Conservation (phyloP, 768 basidiomycete species). For the Pulveroboletus sp. region DNA sequence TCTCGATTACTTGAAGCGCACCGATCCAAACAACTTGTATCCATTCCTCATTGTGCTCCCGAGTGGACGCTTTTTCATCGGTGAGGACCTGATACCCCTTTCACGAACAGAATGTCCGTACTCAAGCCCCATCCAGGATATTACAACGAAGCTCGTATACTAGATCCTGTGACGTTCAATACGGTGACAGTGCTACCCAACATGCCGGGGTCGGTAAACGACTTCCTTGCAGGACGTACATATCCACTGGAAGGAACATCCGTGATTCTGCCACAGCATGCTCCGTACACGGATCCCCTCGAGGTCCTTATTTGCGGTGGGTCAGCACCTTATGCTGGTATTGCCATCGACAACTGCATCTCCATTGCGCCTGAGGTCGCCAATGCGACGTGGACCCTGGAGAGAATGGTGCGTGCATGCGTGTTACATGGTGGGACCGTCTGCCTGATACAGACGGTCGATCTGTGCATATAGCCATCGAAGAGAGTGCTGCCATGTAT, state of each 20-base stretch:
- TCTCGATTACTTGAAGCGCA: constrained; percentile 63
- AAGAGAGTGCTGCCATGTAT: constrained; percentile 75
- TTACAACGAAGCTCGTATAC: constrained; percentile 76
- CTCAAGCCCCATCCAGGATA: constrained; percentile 43
- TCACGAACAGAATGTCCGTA: neutral
- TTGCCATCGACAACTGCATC: constrained; percentile 66
- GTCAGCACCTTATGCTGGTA: constrained; percentile 49
- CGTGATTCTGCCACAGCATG: constrained; percentile 61
- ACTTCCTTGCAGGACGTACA: constrained; percentile 67
- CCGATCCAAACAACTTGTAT: constrained; percentile 78
- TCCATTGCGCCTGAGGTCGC: constrained; percentile 58
- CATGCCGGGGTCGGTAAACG: constrained; percentile 68
- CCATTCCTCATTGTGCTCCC: constrained; percentile 73
- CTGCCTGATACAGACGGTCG: neutral
- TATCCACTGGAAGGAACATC: constrained; percentile 75
- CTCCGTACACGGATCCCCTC: constrained; percentile 73
- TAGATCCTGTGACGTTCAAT: constrained; percentile 60
- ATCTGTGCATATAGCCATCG: constrained; percentile 44
- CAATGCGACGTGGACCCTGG: constrained; percentile 63
- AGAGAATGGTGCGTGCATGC: constrained; percentile 62
- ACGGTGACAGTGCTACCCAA: constrained; percentile 62
- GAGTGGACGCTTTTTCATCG: constrained; percentile 63
- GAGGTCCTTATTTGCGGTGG: constrained; percentile 72
- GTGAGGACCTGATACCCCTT: constrained; percentile 35
- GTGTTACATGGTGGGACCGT: neutral